Evolutionary conservation across 2,329 filamentous ascomycete species (phyloP), one percentile per base, ranked within the genome.

Genomic region (Fusarium sterilihyphosum): DNA sequence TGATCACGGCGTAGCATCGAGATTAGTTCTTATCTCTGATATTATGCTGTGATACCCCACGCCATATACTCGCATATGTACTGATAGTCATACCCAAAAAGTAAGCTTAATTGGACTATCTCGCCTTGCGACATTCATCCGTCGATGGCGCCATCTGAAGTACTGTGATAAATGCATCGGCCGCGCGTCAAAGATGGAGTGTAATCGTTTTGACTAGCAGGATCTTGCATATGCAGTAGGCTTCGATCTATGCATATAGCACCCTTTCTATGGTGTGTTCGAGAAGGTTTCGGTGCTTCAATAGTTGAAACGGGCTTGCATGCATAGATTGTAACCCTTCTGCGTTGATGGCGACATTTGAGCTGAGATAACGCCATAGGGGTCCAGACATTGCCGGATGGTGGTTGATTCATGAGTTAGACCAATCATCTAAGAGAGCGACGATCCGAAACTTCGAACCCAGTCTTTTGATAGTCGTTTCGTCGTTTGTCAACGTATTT

Each of bases 161-260:
- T 35, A 31, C 5, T 29, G 20, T 24, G 13, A n/a, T 26, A 35
- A 37, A 38, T 41, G 60, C 53, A 47, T 40, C 8, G 37, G 35
- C 40, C 53, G 53, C n/a, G 47, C 60, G 67, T 65, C 66, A n/a
- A 50, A 6, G 22, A 16, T 14, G 53, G 50, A 44, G 66, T 56
- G 60, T 22, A 49, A 8, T 16, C n/a, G 38, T 5, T 29, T 10
- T 59, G 38, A 41, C 20, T n/a, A 35, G 66, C 37, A 65, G 17
- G 16, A 70, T 71, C 67, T 70, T 5, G 52, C 67, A 70, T 70
- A 54, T 70, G 66, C 47, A 44, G 49, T 24, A 35, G 5, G 3
- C 26, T 31, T 12, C 22, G 52, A 70, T 70, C 52, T 54, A n/a
- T 37, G 20, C 22, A 10, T 26, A 40, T 26, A 10, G 11, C 8